Base-by-base conservation (phyloP, 2,329 filamentous ascomycete species). In the Pestalotiopsis sp. region DNA sequence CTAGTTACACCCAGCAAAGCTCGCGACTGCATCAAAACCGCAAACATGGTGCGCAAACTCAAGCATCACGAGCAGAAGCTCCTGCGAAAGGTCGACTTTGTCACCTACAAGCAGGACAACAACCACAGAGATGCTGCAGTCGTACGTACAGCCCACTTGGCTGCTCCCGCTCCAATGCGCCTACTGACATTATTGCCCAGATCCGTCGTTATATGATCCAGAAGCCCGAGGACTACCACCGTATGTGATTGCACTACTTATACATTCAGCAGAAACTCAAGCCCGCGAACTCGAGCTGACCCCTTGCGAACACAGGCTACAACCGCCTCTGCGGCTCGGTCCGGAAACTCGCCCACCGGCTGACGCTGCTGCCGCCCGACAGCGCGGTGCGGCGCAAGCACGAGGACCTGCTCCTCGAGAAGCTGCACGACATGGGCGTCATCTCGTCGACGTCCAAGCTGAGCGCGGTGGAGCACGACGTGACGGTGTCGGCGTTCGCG, bases 31-130 rank as follows among this genome's bases (percentile, higher is more conserved):
- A 65, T 7, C 23, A 14, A 31, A 23, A 39, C 9, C 64, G 64
- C 61, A 79, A 87, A 74, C 27, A 98, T 98, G 96, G 94, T 97
- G 74, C 92, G 96, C 76, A 94, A 97, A 85, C 90, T 99, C 79
- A 98, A 98, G 84, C 90, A 97, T 83, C 95, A 98, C 83, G 96
- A 99, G 90, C 90, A 96, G 80, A 97, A 96, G 87, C 92, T 98
- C 79, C 89, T 98, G 76, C 95, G 95, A 79, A 89, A 89, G 81
- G 94, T 96, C 82, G 95, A 99, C 84, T 97, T 99, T 83, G 91
- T 95, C 80, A 96, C 92, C 78, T 97, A 95, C 87, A 96, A 96
- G 82, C 91, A 91, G 77, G 95, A 98, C 84, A 89, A 92, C 77
- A 87, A 90, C 75, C 96, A 99, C 84, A 92, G 95, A 79, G 93